Base-by-base conservation (phyloP, 805 yeast genomes). In the Ogataea paradorogensis region DNA sequence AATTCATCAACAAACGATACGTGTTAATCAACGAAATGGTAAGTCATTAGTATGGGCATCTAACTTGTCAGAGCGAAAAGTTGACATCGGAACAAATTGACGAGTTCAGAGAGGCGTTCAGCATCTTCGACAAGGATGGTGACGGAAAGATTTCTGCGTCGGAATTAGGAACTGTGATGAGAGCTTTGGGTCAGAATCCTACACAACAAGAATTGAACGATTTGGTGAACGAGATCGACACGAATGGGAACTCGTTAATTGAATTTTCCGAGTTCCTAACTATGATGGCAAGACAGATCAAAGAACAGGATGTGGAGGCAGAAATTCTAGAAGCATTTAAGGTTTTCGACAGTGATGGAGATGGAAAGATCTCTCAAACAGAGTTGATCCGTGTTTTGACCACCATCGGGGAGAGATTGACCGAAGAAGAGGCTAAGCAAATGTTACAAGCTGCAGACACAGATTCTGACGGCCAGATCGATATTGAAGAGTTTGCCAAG, bases 121-220 rank as follows among this genome's bases (percentile, higher is more conserved):
- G 97, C 46, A 78, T 93, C 50, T 93, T 93, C 56, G 99, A 93
- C 73, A 89, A 89, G 65, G 96, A 93, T 64, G 84, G 90, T 59
- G 97, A 90, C 66, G 99, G 99, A 33, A 87, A 88, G 61, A 93
- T 93, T 71, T 88, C 96, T 43, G 86, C 96, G 54, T 78, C 86
- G 59, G 99, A 93, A 69, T 75, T 93, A 53, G 97, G 98, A 50
- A 89, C 96, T 4, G 99, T 93, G 38, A 93, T 93, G 99, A 84
- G 99, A 70, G 87, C 97, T n/a, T 74, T 93, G 59, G 99, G 99
- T 37, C 93, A 89, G 66, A 91, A 91, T 58, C 99, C 99, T 26
- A 82, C 95, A 35, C 98, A 93, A 66, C 81, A 89, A 51, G 99
- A 93, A 66, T 83, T 93, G 56, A 85, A 93, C 41, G 99, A 93